Evolutionary conservation across 176 grass and related monocot genomes (phyloP).

Genomic region (Cenchrus purpureus): DNA sequence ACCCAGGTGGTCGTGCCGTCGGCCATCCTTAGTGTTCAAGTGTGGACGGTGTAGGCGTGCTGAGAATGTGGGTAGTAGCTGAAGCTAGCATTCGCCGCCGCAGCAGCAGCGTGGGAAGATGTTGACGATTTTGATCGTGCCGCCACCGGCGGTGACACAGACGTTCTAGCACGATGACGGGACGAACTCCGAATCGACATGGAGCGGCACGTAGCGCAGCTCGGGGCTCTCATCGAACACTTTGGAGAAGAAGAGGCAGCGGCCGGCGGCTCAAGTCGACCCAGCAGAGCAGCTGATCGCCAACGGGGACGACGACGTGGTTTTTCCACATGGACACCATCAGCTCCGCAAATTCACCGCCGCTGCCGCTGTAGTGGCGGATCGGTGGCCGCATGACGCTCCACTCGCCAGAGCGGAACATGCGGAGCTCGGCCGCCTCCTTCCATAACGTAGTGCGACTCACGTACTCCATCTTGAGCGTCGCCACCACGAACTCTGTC

Average conservation of each 20-base stretch:
- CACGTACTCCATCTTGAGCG: neutral
- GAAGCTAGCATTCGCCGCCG: neutral
- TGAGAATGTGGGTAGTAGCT: neutral
- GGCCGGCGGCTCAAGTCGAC: neutral
- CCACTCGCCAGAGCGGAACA: neutral
- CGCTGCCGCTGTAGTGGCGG: too few relatives aligned
- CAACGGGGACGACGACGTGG: too few relatives aligned
- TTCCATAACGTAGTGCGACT: too few relatives aligned
- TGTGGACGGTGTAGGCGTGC: neutral
- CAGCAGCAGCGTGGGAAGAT: conserved; percentile 5
- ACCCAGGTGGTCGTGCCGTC: neutral
- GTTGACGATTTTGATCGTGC: neutral
- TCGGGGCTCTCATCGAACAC: neutral
- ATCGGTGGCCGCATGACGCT: neutral
- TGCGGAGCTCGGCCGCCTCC: neutral
- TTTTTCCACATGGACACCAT: neutral
- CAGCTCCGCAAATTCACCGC: too few relatives aligned
- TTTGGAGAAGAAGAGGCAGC: neutral
- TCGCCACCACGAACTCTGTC: neutral
- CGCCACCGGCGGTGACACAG: neutral
- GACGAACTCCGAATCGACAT: neutral
- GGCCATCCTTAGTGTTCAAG: neutral
- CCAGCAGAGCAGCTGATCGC: neutral
- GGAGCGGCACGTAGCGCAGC: neutral
- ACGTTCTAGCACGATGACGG: neutral